Percentiles rank a stretch among this genome's conserved stretches.
Conservation (phyloP, 2,329 filamentous ascomycete genomes). For the Cladosporium oxysporum region DNA sequence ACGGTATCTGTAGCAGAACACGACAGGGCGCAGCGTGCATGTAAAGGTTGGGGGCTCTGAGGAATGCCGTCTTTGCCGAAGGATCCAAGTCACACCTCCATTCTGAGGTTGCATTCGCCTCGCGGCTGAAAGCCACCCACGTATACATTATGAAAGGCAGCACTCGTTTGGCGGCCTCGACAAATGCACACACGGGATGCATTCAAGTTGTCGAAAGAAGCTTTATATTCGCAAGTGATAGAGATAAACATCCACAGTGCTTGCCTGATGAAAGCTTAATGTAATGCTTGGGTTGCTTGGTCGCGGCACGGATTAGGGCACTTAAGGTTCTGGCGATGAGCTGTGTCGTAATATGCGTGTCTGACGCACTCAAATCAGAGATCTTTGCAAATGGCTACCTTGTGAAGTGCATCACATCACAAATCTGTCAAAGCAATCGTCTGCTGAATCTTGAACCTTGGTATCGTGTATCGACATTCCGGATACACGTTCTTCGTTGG, state of each 20-base stretch:
- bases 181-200: not conserved
- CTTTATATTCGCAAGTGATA: not conserved
- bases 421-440: too few species aligned
- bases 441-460: too few species aligned
- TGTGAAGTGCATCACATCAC: not conserved
- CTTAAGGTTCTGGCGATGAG: not conserved
- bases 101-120: not conserved
- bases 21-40: not conserved
- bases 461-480: too few species aligned
- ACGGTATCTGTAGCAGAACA: not conserved
- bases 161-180: not conserved
- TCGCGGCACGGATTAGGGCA: not conserved
- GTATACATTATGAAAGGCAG: not conserved
- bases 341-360: not conserved
- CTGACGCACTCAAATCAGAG: not conserved
- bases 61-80: conserved; percentile 8
- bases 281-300: not conserved
- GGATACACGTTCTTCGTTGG: too few species aligned
- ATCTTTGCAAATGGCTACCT: not conserved
- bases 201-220: not conserved
- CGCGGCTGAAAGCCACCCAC: not conserved
- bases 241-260: not conserved
- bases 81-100: not conserved
- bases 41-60: not conserved
- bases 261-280: not conserved